Conservation (phyloP, 169 alveolate genomes). For the Plasmodium relictum region DNA sequence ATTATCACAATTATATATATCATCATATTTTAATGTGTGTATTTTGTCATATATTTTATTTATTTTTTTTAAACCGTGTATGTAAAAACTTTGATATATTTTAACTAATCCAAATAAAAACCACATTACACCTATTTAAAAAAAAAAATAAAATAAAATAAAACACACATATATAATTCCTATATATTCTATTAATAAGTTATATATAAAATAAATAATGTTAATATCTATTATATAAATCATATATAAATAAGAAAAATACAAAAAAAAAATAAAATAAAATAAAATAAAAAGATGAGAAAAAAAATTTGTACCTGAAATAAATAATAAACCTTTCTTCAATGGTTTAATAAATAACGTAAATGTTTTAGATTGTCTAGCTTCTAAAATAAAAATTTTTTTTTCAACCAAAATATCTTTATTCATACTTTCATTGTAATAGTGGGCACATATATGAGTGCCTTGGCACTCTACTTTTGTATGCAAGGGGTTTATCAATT, state of each 20-base stretch:
- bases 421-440: conserved; percentile 27
- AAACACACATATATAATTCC: not conserved
- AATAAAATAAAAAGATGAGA: not conserved
- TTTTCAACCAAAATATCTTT: conserved; percentile 48
- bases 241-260: no score
- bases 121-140: conserved; percentile 40
- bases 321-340: conserved; percentile 32
- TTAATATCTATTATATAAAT: not conserved
- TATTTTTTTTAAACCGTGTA: conserved; percentile 29
- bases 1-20: conserved; percentile 30
- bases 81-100: conserved; percentile 39
- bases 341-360: conserved; percentile 27
- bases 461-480: conserved; percentile 69
- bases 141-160: no score
- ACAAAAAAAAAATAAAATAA: not conserved
- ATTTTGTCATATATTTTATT: conserved; percentile 34
- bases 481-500: conserved; percentile 38
- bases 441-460: conserved; percentile 52
- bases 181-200: no score
- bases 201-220: not conserved
- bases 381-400: conserved; percentile 41
- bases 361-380: conserved; percentile 35
- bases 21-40: conserved; percentile 50
- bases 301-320: conserved; percentile 23
- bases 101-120: conserved; percentile 61